Conservation (phyloP, 2,329 filamentous ascomycete species). For the Aspergillus candidus region DNA sequence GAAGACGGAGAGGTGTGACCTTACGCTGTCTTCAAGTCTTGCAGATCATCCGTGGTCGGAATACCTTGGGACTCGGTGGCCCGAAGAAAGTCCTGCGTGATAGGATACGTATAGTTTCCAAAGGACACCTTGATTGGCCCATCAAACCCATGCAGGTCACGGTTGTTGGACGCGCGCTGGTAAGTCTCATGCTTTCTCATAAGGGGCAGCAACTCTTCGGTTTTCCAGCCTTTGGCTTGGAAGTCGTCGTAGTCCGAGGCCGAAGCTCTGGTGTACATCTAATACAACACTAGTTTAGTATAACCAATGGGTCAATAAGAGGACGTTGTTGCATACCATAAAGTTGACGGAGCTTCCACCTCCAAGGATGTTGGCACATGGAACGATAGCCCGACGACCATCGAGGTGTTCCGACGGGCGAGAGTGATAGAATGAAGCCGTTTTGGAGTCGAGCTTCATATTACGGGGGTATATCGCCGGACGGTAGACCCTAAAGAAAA, state of each 20-base stretch:
- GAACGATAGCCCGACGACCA: constrained; percentile 67
- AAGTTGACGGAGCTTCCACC: constrained; percentile 73
- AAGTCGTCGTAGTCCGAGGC: constrained; percentile 73
- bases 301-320: not conserved
- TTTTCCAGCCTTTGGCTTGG: constrained; percentile 72
- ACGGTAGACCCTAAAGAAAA: constrained; percentile 56
- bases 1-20: not conserved
- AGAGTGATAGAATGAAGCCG: constrained; percentile 74
- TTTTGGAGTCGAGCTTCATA: constrained; percentile 76
- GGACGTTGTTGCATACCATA: constrained; percentile 46
- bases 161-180: constrained; percentile 58
- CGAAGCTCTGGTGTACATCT: constrained; percentile 69
- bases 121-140: constrained; percentile 80
- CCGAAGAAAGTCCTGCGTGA: constrained; percentile 74
- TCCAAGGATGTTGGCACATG: constrained; percentile 65
- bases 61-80: constrained; percentile 69
- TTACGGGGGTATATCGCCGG: constrained; percentile 72
- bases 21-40: constrained; percentile 54
- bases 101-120: constrained; percentile 72
- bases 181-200: constrained; percentile 81
- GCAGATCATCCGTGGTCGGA: constrained; percentile 67
- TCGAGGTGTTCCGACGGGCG: constrained; percentile 66
- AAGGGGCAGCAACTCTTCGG: constrained; percentile 65
- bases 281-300: not conserved
- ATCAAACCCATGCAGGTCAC: constrained; percentile 64